These are phyloP conservation scores for Saccharomycopsis fodiens DNA, from an alignment of 805 yeast species.

Conservation along the genomic window DNA sequence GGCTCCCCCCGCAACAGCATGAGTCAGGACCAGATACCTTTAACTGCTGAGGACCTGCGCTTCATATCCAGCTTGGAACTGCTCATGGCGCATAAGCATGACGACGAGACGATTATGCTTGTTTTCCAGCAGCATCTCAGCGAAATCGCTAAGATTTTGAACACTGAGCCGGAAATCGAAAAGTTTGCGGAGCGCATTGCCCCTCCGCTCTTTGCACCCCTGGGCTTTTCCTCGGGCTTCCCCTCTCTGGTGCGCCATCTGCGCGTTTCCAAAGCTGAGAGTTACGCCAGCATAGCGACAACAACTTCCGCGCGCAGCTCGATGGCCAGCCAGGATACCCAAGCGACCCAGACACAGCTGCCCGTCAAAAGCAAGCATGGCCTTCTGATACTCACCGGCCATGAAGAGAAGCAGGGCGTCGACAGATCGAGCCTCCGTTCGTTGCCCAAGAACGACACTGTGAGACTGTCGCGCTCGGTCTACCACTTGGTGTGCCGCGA, in stretches of 20 bases:
- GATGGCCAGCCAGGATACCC: conserved; percentile 4
- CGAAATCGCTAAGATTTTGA: conserved; percentile 34
- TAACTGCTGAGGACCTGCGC: conserved; percentile 38
- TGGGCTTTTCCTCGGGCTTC: neutral
- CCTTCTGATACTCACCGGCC: neutral
- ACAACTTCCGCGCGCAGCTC: conserved; percentile 1
- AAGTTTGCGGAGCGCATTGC: conserved; percentile 26
- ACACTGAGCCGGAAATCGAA: conserved; percentile 36
- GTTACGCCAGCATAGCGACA: conserved; percentile 1
- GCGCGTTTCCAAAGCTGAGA: neutral
- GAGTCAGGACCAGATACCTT: conserved; percentile 23
- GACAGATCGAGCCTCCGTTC: conserved; percentile 3
- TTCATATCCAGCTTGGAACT: conserved; percentile 36
- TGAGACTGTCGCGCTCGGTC: no score
- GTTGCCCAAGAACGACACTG: conserved; percentile 1
- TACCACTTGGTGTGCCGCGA: conserved; percentile 5
- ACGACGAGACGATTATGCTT: conserved; percentile 39
- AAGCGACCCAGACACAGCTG: neutral
- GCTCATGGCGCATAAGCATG: conserved; percentile 37
- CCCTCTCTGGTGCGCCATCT: neutral
- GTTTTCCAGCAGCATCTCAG: conserved; percentile 39
- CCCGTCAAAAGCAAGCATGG: neutral
- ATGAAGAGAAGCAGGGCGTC: conserved; percentile 1
- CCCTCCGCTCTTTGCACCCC: conserved; percentile 29
- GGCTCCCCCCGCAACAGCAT: neutral